Evolutionary conservation across 352 stramenopile genomes (phyloP).

Genomic region (Globisporangium radiosum): DNA sequence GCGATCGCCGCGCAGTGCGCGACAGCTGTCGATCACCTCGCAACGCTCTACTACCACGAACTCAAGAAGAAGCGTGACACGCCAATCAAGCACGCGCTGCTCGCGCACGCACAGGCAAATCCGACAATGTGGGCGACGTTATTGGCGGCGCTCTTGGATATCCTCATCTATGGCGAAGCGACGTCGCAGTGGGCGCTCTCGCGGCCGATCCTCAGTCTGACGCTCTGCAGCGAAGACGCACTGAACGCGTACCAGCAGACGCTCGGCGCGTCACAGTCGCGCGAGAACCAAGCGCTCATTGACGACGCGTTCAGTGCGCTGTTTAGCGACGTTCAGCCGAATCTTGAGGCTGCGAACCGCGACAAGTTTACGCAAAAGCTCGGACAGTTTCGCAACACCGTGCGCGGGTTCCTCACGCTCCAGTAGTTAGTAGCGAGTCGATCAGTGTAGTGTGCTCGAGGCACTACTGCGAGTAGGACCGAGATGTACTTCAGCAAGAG

Average conservation of each 20-base stretch:
- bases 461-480: no score
- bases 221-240: conserved; percentile 92
- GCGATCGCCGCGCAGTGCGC: conserved; percentile 93
- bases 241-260: conserved; percentile 94
- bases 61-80: conserved; percentile 96
- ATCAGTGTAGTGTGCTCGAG: no score
- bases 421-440: conserved; percentile 24
- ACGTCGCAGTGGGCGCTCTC: conserved; percentile 98
- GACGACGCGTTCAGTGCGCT: conserved; percentile 96
- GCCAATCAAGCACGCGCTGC: conserved; percentile 89
- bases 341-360: conserved; percentile 95
- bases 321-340: conserved; percentile 92
- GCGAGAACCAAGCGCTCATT: conserved; percentile 90
- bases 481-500: neutral
- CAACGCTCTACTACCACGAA: conserved; percentile 92
- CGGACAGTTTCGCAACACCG: conserved; percentile 93
- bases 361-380: conserved; percentile 98
- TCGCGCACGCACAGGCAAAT: conserved; percentile 88
- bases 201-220: conserved; percentile 95
- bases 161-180: conserved; percentile 95
- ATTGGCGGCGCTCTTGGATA: conserved; percentile 92
- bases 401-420: conserved; percentile 92
- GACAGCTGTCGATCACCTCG: conserved; percentile 93
- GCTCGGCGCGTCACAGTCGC: conserved; percentile 90
- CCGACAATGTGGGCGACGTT: conserved; percentile 89